Evolutionary conservation across 2,329 filamentous ascomycete species (phyloP).

Genomic region (Colletotrichum sp.): DNA sequence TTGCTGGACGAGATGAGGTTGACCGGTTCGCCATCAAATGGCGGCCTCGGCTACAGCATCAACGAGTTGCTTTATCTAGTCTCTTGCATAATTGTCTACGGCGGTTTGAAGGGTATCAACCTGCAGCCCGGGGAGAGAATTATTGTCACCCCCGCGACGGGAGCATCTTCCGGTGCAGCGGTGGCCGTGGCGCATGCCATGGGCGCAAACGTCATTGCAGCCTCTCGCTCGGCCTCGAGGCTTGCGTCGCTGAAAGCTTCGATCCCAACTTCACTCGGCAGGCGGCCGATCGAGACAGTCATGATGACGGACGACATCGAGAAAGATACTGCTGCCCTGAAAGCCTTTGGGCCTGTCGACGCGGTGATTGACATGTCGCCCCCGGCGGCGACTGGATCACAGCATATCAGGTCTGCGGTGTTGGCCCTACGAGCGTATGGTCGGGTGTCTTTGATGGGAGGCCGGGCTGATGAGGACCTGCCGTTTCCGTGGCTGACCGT

Average conservation of each 20-base stretch:
- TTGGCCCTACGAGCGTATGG: constrained; percentile 33
- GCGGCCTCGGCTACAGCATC: background rate
- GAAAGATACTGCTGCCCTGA: constrained; percentile 38
- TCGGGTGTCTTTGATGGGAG: background rate
- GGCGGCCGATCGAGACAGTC: constrained; percentile 36
- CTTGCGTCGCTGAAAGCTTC: background rate
- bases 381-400: background rate
- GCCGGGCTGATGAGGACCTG: constrained; percentile 29
- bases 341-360: constrained; percentile 28
- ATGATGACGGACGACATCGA: constrained; percentile 42
- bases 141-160: background rate
- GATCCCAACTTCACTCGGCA: background rate
- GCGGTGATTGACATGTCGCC: constrained; percentile 53
- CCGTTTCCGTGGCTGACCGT: constrained; percentile 24
- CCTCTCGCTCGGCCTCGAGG: background rate
- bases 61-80: background rate
- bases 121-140: background rate
- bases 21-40: background rate
- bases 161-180: background rate
- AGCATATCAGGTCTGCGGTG: constrained; percentile 35
- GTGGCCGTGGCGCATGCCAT: background rate
- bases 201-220: background rate
- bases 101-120: background rate
- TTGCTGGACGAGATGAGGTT: background rate
- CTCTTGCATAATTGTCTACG: background rate